Conservation (phyloP, 768 basidiomycete genomes). For the Russula earlei region DNA sequence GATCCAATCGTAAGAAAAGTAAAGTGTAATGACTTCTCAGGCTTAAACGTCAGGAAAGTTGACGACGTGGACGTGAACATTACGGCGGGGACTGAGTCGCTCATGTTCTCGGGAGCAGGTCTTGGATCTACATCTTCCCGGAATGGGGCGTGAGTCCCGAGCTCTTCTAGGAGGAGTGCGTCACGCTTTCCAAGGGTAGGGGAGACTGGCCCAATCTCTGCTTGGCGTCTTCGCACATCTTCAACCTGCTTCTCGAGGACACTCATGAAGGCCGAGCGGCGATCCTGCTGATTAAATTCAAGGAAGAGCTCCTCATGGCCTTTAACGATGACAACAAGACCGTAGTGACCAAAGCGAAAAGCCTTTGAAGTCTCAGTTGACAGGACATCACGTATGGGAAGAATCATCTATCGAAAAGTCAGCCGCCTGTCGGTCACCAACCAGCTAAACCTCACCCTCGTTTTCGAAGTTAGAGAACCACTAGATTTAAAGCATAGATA, state of each 20-base stretch:
- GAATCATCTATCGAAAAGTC: slow-evolving; percentile 63
- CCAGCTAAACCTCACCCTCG: slow-evolving; percentile 48
- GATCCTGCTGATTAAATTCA: slow-evolving; percentile 77
- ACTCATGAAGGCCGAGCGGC: slow-evolving; percentile 66
- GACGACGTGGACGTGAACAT: slow-evolving; percentile 97
- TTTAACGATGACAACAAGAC: slow-evolving; percentile 82
- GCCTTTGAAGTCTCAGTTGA: slow-evolving; percentile 78
- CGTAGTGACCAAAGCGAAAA: slow-evolving; percentile 82
- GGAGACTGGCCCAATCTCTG: slow-evolving; percentile 33
- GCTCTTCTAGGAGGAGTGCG: slow-evolving; percentile 77
- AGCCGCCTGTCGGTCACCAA: neutral
- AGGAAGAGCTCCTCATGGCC: slow-evolving; percentile 98
- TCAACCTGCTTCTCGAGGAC: slow-evolving; percentile 80
- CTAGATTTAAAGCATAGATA: slow-evolving; percentile 93
- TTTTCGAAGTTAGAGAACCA: slow-evolving; percentile 67
- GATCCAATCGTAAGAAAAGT: slow-evolving; percentile 96
- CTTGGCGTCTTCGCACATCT: slow-evolving; percentile 43
- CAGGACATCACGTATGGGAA: slow-evolving; percentile 85
- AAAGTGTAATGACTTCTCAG: slow-evolving; percentile 72
- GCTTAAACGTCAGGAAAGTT: slow-evolving; percentile 95
- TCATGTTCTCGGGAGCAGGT: slow-evolving; percentile 38
- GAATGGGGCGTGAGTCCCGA: slow-evolving; percentile 44
- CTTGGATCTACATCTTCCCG: slow-evolving; percentile 34
- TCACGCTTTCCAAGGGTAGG: slow-evolving; percentile 52
- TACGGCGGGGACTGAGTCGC: slow-evolving; percentile 52